phyloP scores from a whole-genome alignment of 495 filamentous ascomycete species.

The Aspergillus sparsus region DNA sequence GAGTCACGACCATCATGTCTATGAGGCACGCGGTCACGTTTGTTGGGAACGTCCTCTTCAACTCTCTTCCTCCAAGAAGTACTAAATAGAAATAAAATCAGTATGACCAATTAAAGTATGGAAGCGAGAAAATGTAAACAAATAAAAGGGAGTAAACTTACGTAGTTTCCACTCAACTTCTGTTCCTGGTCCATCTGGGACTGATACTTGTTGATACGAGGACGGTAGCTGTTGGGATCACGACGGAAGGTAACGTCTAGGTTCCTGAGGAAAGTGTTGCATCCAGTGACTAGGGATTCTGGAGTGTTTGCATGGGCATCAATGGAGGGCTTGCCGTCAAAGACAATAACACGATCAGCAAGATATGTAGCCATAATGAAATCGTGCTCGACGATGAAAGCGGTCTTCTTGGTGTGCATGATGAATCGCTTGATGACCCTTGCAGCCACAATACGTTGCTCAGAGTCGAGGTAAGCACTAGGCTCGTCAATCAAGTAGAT shows the following conservation, averaged over 20 bases:
- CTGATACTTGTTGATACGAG: slow-evolving; percentile 96
- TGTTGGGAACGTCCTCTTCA: slow-evolving; percentile 64
- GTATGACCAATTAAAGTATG: slow-evolving; percentile 5
- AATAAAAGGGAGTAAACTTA: slow-evolving; percentile 48
- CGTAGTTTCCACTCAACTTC: slow-evolving; percentile 89
- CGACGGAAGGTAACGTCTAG: slow-evolving; percentile 97
- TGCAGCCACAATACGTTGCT: slow-evolving; percentile 96
- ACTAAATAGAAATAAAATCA: slow-evolving; percentile 35
- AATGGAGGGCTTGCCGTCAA: slow-evolving; percentile 88
- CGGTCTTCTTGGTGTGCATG: slow-evolving; percentile 99
- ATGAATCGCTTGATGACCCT: slow-evolving; percentile 99
- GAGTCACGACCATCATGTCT: slow-evolving; percentile 45
- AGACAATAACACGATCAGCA: slow-evolving; percentile 96
- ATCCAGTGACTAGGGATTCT: slow-evolving; percentile 90
- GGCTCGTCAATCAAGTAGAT: slow-evolving; percentile 99
- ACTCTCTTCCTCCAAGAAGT: slow-evolving; percentile 92
- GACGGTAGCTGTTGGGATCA: slow-evolving; percentile 92
- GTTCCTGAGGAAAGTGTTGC: slow-evolving; percentile 94
- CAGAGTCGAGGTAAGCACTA: slow-evolving; percentile 92
- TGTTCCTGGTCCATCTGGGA: slow-evolving; percentile 97
- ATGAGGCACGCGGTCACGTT: slow-evolving; percentile 47
- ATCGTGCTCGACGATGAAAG: slow-evolving; percentile 99
- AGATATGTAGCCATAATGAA: slow-evolving; percentile 99
- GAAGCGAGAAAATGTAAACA: neutral
- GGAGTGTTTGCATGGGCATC: slow-evolving; percentile 85